phyloP scores from a whole-genome alignment of 179 eudicot species.

The Spinacia oleracea region DNA sequence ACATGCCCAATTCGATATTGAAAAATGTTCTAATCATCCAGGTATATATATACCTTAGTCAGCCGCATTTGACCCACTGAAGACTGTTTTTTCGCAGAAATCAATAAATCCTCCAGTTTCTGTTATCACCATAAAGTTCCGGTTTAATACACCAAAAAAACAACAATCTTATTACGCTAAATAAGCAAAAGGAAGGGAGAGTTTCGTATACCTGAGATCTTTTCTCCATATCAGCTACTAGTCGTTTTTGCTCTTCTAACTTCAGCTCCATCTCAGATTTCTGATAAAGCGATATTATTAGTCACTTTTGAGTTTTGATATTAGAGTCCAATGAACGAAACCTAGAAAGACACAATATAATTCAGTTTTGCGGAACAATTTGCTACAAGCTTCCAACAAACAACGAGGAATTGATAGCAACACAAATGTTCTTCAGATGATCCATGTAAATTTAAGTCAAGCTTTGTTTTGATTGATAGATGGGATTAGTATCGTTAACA shows the following conservation, averaged over 20 bases:
- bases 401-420: background rate
- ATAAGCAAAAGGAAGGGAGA: background rate
- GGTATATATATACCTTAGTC: conserved; percentile 52
- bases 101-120: conserved; percentile 77
- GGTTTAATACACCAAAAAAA: background rate
- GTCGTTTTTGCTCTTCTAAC: conserved; percentile 54
- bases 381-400: background rate
- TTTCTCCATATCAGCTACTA: conserved; percentile 51
- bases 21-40: background rate
- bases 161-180: background rate
- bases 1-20: conserved; percentile 4
- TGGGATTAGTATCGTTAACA: background rate
- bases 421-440: background rate
- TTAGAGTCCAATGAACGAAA: too few relatives aligned
- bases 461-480: background rate
- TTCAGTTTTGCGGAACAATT: background rate
- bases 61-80: conserved; percentile 56
- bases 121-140: conserved; percentile 33
- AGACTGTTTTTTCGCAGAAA: conserved; percentile 60
- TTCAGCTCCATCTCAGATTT: conserved; percentile 53
- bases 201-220: conserved; percentile 47
- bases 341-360: background rate
- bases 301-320: background rate
- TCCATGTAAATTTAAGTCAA: background rate
- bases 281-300: conserved; percentile 34